Conservation (phyloP, 1,139 yeast genomes). For the Hyphopichia wangnamkhiaoensis region DNA sequence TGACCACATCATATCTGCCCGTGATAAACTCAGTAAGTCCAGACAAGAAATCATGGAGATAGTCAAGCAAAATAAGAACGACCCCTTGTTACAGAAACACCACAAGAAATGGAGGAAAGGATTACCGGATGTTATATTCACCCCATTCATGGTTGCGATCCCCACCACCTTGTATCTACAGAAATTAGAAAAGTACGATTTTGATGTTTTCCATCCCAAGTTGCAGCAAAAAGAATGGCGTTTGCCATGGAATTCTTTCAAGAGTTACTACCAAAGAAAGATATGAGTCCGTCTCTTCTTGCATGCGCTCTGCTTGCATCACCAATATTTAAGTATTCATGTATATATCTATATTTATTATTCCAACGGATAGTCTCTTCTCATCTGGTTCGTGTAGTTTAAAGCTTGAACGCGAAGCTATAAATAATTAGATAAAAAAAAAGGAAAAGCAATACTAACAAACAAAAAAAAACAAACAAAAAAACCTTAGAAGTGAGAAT, state of each 20-base stretch:
- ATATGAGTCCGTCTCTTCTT: too few relatives aligned
- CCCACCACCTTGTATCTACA: conserved; percentile 67
- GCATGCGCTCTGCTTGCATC: too few relatives aligned
- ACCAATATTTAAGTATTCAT: too few relatives aligned
- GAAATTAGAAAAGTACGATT: conserved; percentile 61
- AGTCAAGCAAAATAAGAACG: conserved; percentile 23
- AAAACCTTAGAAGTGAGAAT: neutral
- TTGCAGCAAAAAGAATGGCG: conserved; percentile 67
- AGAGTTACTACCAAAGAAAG: conserved; percentile 46
- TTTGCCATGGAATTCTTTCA: conserved; percentile 66
- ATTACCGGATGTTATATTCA: conserved; percentile 65
- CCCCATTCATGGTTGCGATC: conserved; percentile 67
- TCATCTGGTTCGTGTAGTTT: too few relatives aligned
- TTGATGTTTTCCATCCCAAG: conserved; percentile 56
- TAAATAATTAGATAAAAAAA: too few relatives aligned
- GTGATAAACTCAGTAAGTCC: conserved; percentile 47
- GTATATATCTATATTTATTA: too few relatives aligned
- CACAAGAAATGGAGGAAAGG: conserved; percentile 43
- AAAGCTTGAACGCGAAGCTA: too few relatives aligned
- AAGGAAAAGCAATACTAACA: neutral
- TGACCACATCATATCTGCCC: conserved; percentile 75
- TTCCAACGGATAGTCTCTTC: too few relatives aligned
- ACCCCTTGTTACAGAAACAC: conserved; percentile 31
- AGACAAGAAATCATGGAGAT: conserved; percentile 32
- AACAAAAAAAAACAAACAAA: neutral